These are phyloP conservation scores for Fusarium falciforme DNA, from an alignment of 2,329 filamentous ascomycete genomes.

Conservation along the genomic window DNA sequence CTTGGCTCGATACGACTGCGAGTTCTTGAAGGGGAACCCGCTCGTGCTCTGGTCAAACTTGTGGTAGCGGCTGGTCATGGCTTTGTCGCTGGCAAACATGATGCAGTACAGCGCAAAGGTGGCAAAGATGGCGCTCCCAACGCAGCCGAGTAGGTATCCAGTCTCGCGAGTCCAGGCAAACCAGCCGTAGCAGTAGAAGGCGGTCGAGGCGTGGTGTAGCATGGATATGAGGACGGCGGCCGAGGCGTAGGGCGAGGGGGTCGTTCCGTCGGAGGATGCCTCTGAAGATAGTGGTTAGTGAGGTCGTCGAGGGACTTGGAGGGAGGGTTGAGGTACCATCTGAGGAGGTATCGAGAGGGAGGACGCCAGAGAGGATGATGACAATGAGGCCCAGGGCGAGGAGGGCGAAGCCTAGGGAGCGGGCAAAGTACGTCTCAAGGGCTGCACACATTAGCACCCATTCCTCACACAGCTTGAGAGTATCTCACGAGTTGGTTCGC, in stretches of 20 bases:
- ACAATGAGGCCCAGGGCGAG: slow-evolving; percentile 72
- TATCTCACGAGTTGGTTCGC: slow-evolving; percentile 47
- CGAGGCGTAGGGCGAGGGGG: slow-evolving; percentile 71
- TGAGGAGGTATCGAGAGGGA: slow-evolving; percentile 70
- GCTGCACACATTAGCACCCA: slow-evolving; percentile 30
- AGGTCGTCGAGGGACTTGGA: too few relatives aligned
- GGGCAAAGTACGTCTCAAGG: slow-evolving; percentile 79
- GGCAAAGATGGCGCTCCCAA: slow-evolving; percentile 67
- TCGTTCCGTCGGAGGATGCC: slow-evolving; percentile 48
- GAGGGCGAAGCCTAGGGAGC: slow-evolving; percentile 75
- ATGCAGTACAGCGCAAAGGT: slow-evolving; percentile 59
- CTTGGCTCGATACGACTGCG: slow-evolving; percentile 51
- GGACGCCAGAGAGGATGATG: slow-evolving; percentile 76
- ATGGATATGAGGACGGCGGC: slow-evolving; percentile 75
- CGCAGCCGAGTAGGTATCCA: slow-evolving; percentile 69
- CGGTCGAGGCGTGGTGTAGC: slow-evolving; percentile 71
- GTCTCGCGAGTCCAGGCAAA: slow-evolving; percentile 68
- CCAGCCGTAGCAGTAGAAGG: slow-evolving; percentile 76
- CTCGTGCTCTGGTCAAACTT: slow-evolving; percentile 54
- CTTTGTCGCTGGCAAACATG: slow-evolving; percentile 53
- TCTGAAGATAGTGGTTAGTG: neutral
- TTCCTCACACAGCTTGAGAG: neutral
- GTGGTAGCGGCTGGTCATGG: slow-evolving; percentile 51
- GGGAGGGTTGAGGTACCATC: slow-evolving; percentile 47
- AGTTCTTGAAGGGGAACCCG: slow-evolving; percentile 54